Evolutionary conservation across 805 yeast genomes (phyloP).

Genomic region (Metschnikowia kunwiensis): DNA sequence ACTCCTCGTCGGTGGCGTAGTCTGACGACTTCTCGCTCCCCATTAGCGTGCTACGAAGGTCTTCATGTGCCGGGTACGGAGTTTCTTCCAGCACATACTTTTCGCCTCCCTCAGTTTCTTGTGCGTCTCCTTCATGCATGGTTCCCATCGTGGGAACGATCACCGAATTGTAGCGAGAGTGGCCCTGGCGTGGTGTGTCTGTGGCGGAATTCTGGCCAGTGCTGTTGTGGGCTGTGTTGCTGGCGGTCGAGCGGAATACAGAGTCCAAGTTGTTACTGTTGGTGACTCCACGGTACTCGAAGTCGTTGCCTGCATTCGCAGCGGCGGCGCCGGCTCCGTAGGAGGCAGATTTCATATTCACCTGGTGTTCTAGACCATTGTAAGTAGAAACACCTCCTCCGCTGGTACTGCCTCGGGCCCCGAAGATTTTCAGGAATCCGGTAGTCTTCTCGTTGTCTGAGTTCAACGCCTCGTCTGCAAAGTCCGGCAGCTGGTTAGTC

Average conservation of each 20-base stretch:
- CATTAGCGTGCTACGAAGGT: conserved; percentile 1
- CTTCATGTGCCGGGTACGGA: conserved; percentile 13
- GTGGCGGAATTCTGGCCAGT: conserved; percentile 14
- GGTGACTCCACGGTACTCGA: conserved; percentile 43
- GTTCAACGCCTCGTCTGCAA: conserved; percentile 31
- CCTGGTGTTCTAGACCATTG: conserved; percentile 30
- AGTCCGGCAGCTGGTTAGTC: conserved; percentile 44
- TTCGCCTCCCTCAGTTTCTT: background rate
- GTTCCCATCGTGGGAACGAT: conserved; percentile 7
- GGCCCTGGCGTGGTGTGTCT: conserved; percentile 10
- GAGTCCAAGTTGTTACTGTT: conserved; percentile 42
- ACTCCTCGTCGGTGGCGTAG: conserved; percentile 16
- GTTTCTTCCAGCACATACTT: conserved; percentile 1
- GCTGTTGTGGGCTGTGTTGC: conserved; percentile 11
- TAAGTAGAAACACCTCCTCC: conserved; percentile 19
- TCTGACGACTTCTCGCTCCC: conserved; percentile 14
- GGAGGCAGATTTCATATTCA: conserved; percentile 17
- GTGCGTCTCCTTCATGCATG: conserved; percentile 11
- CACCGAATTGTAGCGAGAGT: conserved; percentile 17
- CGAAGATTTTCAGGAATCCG: conserved; percentile 32
- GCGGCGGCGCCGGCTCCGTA: conserved; percentile 9
- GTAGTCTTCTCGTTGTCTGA: conserved; percentile 19
- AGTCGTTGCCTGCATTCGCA: conserved; percentile 27
- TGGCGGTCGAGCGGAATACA: conserved; percentile 25
- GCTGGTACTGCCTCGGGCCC: conserved; percentile 21